Conservation (phyloP, 73 alveolate genomes). For the Paraurostyla sp. region DNA sequence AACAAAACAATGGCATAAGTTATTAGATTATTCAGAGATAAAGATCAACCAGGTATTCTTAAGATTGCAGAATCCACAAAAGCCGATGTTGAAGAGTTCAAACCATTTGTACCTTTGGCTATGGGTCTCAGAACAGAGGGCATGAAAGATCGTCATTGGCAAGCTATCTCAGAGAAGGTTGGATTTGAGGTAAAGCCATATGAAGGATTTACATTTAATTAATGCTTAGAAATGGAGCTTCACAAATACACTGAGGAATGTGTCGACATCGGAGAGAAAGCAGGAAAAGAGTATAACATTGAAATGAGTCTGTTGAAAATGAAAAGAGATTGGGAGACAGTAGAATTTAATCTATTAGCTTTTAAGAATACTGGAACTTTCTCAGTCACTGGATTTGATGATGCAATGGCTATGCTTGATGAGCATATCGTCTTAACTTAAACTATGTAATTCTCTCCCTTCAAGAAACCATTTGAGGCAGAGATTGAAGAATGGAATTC, state of each 20-base stretch:
- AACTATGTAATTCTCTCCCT: slow-evolving; percentile 85
- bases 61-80: slow-evolving; percentile 82
- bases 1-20: slow-evolving; percentile 82
- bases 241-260: slow-evolving; percentile 86
- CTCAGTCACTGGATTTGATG: slow-evolving; percentile 86
- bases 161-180: slow-evolving; percentile 87
- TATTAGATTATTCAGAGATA: slow-evolving; percentile 80
- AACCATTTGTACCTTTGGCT: slow-evolving; percentile 95
- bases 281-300: slow-evolving; percentile 94
- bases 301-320: slow-evolving; percentile 86
- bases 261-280: slow-evolving; percentile 96
- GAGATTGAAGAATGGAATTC: slow-evolving; percentile 79
- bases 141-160: slow-evolving; percentile 98
- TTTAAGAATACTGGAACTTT: slow-evolving; percentile 86
- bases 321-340: slow-evolving; percentile 89
- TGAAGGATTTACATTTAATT: slow-evolving; percentile 91
- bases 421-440: slow-evolving; percentile 90
- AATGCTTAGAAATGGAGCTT: slow-evolving; percentile 89
- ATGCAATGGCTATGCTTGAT: slow-evolving; percentile 85
- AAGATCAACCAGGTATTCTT: slow-evolving; percentile 83
- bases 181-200: slow-evolving; percentile 93
- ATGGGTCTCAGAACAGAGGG: slow-evolving; percentile 96
- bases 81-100: slow-evolving; percentile 92
- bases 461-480: slow-evolving; percentile 79
- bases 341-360: slow-evolving; percentile 81